These are phyloP conservation scores for Thelephora terrestris DNA, from an alignment of 1,284 basidiomycete genomes.

Conservation along the genomic window DNA sequence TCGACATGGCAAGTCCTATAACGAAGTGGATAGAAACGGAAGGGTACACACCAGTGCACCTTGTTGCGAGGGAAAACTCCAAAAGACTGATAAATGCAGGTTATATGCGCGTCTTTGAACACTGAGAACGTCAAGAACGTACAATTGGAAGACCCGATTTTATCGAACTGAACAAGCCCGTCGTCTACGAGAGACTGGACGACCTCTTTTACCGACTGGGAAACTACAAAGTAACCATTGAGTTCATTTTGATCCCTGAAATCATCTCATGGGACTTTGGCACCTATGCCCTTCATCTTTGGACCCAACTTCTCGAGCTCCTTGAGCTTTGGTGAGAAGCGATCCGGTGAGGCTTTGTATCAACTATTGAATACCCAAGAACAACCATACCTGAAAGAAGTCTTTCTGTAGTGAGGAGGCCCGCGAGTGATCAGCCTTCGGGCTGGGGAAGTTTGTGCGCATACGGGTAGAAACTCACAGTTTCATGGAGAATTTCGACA, in stretches of 20 bases:
- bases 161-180: conserved; percentile 73
- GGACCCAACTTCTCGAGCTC: conserved; percentile 80
- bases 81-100: conserved; percentile 54
- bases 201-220: conserved; percentile 83
- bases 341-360: background rate
- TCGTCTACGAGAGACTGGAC: conserved; percentile 79
- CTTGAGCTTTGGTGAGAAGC: conserved; percentile 46
- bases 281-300: conserved; percentile 84
- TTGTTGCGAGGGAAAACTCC: conserved; percentile 84
- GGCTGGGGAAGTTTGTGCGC: background rate
- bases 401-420: conserved; percentile 48
- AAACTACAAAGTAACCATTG: conserved; percentile 37
- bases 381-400: conserved; percentile 62
- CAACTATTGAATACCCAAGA: conserved; percentile 1
- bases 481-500: conserved; percentile 85
- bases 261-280: conserved; percentile 8
- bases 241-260: background rate
- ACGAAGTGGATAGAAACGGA: background rate
- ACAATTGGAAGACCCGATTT: conserved; percentile 91
- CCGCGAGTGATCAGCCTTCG: background rate
- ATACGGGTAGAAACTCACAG: conserved; percentile 33
- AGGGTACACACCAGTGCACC: conserved; percentile 54
- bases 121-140: conserved; percentile 17
- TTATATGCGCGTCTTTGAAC: conserved; percentile 14
- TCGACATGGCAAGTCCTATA: background rate